Evolutionary conservation across 495 filamentous ascomycete species (phyloP).

Genomic region (Penicillium fimorum): DNA sequence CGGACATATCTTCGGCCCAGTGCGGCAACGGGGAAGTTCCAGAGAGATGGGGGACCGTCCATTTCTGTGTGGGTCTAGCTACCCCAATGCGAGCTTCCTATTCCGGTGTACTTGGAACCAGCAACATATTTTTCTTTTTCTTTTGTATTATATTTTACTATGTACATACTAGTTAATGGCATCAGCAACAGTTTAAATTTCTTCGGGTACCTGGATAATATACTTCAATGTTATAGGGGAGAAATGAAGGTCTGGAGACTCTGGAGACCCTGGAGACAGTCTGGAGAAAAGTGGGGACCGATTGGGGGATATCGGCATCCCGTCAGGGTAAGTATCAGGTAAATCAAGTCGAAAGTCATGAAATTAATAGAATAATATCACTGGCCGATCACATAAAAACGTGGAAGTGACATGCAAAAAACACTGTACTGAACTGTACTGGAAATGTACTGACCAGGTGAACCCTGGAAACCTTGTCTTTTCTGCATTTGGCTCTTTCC

Average conservation of each 20-base stretch:
- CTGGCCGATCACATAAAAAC: background rate
- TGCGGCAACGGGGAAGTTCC: slow-evolving; percentile 7
- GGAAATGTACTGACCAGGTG: background rate
- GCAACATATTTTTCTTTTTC: background rate
- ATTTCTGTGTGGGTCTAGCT: slow-evolving; percentile 8
- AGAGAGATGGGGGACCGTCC: background rate
- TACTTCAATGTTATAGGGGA: no score
- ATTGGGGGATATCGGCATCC: background rate
- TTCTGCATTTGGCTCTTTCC: slow-evolving; percentile 6
- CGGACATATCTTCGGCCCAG: slow-evolving; percentile 18
- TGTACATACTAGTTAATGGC: no score
- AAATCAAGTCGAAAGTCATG: background rate
- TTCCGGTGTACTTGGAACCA: background rate
- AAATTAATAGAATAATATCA: background rate
- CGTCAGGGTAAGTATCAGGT: background rate
- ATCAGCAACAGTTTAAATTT: no score
- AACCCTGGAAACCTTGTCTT: background rate
- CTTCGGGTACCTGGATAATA: no score
- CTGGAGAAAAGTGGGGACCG: background rate
- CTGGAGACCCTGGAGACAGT: background rate
- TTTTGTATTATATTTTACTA: no score
- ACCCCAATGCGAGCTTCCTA: slow-evolving; percentile 5
- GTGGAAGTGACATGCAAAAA: slow-evolving; percentile 1
- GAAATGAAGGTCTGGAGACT: background rate
- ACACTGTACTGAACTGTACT: background rate